phyloP scores from a whole-genome alignment of 208 protist genomes.

The Acanthamoeba healyi region DNA sequence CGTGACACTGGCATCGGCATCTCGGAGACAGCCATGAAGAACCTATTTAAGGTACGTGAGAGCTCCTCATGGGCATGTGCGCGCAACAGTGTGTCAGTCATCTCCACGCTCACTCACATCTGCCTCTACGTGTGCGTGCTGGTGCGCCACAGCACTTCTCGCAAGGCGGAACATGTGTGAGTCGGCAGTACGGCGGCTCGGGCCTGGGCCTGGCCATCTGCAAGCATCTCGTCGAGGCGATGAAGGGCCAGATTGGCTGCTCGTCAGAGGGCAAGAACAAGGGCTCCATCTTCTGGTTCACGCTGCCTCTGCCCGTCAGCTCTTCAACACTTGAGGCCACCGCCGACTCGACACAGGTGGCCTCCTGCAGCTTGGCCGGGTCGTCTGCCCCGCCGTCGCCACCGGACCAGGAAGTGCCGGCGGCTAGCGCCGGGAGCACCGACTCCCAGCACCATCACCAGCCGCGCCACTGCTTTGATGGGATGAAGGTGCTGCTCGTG shows the following conservation, averaged over 20 bases:
- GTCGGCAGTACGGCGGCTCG: slow-evolving; percentile 74
- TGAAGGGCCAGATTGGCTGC: slow-evolving; percentile 78
- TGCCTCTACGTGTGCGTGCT: no score
- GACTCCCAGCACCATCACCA: background rate
- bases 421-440: background rate
- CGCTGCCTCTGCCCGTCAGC: slow-evolving; percentile 40
- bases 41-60: slow-evolving; percentile 78
- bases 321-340: background rate
- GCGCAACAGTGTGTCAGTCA: background rate
- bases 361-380: no score
- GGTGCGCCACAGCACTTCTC: slow-evolving; percentile 16
- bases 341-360: no score
- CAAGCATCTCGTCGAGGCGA: slow-evolving; percentile 75
- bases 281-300: slow-evolving; percentile 81
- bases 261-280: slow-evolving; percentile 43
- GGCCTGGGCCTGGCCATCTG: slow-evolving; percentile 77
- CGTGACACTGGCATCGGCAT: slow-evolving; percentile 84
- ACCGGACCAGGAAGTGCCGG: no score
- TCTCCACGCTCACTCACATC: background rate
- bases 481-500: slow-evolving; percentile 63
- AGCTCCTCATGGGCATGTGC: no score
- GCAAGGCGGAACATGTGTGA: background rate
- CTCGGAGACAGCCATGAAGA: slow-evolving; percentile 26
- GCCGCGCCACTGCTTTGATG: background rate
- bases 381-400: no score